Evolutionary conservation across 768 basidiomycete genomes (phyloP).

Genomic region (Lactarius hengduanensis): DNA sequence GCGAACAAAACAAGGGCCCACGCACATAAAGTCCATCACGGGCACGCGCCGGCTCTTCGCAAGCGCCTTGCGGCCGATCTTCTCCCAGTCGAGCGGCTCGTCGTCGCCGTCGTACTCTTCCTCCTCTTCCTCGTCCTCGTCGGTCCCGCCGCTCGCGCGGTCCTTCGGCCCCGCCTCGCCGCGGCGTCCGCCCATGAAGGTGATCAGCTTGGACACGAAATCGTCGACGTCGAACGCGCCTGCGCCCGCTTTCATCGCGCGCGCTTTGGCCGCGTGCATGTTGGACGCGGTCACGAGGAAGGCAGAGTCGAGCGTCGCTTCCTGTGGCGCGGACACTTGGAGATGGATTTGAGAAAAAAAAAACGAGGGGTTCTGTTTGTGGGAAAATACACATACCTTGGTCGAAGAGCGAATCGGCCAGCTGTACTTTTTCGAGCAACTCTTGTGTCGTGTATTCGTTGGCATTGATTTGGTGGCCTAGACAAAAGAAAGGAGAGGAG

Average conservation of each 20-base stretch:
- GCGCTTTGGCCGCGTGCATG: constrained; percentile 83
- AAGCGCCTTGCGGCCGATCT: constrained; percentile 80
- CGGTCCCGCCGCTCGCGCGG: constrained; percentile 42
- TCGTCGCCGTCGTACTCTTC: constrained; percentile 40
- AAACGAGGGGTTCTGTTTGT: neutral
- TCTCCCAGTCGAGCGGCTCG: constrained; percentile 71
- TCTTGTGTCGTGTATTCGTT: constrained; percentile 57
- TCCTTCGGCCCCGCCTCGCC: constrained; percentile 38
- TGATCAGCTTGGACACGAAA: constrained; percentile 72
- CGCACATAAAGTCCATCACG: constrained; percentile 86
- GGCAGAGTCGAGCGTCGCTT: constrained; percentile 87
- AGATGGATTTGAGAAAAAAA: neutral
- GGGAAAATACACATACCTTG: constrained; percentile 46
- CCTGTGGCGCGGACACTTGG: constrained; percentile 42
- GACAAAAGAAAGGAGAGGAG: constrained; percentile 11
- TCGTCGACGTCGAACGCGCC: constrained; percentile 93
- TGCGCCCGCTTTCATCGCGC: constrained; percentile 82
- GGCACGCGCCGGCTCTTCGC: constrained; percentile 78
- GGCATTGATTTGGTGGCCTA: constrained; percentile 45
- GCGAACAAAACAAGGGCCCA: constrained; percentile 8
- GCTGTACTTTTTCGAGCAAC: constrained; percentile 53
- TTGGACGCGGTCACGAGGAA: constrained; percentile 75
- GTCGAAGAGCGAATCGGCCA: constrained; percentile 60
- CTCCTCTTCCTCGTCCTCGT: constrained; percentile 51
- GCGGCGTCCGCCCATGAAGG: constrained; percentile 71